phyloP scores from a whole-genome alignment of 148 eudicot species.

The Drosera capensis region DNA sequence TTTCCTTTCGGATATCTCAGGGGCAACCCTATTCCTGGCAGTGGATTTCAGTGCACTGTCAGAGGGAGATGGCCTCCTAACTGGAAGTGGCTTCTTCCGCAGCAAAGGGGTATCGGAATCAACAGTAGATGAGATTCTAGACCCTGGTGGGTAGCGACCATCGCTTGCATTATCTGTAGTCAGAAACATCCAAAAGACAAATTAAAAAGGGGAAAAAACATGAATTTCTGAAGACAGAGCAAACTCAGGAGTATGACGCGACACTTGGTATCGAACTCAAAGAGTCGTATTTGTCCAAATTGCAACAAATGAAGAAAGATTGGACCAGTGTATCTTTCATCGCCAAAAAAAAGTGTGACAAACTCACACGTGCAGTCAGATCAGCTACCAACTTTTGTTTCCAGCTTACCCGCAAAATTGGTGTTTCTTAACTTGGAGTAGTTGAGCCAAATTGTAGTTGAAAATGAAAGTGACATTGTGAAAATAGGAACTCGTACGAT shows the following conservation, averaged over 20 bases:
- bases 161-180: constrained; percentile 51
- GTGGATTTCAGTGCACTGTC: constrained; percentile 36
- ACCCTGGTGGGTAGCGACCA: constrained; percentile 34
- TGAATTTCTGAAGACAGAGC: background rate
- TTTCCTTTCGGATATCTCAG: constrained; percentile 23
- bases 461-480: too few relatives aligned
- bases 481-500: too few relatives aligned
- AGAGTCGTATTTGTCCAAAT: too few relatives aligned
- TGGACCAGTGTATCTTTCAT: too few relatives aligned
- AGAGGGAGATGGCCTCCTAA: constrained; percentile 20
- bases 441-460: too few relatives aligned
- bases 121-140: constrained; percentile 17
- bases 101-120: constrained; percentile 29
- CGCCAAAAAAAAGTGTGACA: too few relatives aligned
- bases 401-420: too few relatives aligned
- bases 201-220: background rate
- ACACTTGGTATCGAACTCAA: too few relatives aligned
- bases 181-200: constrained; percentile 5
- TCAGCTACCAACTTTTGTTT: too few relatives aligned
- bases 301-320: too few relatives aligned
- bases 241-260: background rate
- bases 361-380: too few relatives aligned
- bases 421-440: too few relatives aligned
- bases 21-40: constrained; percentile 35
- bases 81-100: constrained; percentile 19